Base-by-base conservation (phyloP, 495 filamentous ascomycete species). In the Daldinia grandis region DNA sequence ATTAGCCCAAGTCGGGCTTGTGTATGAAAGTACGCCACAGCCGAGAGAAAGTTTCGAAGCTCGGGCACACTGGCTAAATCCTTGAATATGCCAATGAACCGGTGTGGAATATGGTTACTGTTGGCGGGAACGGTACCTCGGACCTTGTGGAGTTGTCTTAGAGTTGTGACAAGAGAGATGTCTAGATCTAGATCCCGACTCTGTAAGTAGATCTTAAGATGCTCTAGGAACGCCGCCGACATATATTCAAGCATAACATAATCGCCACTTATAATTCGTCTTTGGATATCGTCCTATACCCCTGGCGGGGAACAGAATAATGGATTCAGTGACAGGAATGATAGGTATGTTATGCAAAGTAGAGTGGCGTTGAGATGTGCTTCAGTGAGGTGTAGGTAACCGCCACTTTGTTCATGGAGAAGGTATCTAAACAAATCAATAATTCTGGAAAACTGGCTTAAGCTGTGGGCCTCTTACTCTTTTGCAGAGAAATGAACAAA, bases 401-500 rank as follows among this genome's bases (percentile, higher is more conserved):
- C 33, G 24, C 40, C 24, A 17, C 68, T 70, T 24, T 70, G 67
- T 40, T 70, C 62, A 17, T 65, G 62, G 24, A 70, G 61, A 27
- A 70, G 68, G 24, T 65, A 70, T n/a, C 68, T 70, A n/a, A 12
- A 31, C 14, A 54, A 40, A 21, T 65, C 42, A 57, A 38, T 8
- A 24, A 27, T 15, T 12, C 35, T 27, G 8, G 6, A 25, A 21
- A 17, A 19, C 33, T 14, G n/a, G 4, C 4, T n/a, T 31, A 10
- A 21, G 8, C 1, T 7, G 31, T 19, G 6, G 0, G 24, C 25
- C 10, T 27, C 55, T 61, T 65, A 70, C 61, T 70, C 68, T 33
- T 62, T 65, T 5, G 62, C 68, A 2, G 68, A 70, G 17, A 70
- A 70, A 51, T 70, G 61, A n/a, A 70, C 62, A 51, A 70, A 70